Percentiles rank a stretch among this genome's conserved stretches.
Evolutionary conservation across 2,329 filamentous ascomycete species (phyloP).

Genomic region (Rutstroemia sp.): DNA sequence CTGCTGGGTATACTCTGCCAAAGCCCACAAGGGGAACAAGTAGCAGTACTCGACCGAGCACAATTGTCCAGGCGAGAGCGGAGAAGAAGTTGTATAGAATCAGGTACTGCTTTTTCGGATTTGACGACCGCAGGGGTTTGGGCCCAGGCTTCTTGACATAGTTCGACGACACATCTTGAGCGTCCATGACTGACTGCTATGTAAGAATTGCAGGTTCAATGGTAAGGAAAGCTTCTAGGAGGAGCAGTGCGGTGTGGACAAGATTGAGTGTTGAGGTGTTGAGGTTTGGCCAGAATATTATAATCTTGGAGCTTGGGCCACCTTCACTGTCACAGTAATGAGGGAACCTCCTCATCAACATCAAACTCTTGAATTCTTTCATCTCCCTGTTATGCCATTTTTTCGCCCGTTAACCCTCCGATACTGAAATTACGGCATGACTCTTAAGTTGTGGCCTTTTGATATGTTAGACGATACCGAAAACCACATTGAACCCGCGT

Average conservation of each 20-base stretch:
- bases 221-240: neutral
- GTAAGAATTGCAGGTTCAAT: neutral
- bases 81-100: slow-evolving; percentile 79
- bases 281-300: neutral
- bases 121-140: slow-evolving; percentile 30
- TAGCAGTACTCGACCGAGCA: slow-evolving; percentile 60
- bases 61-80: slow-evolving; percentile 67
- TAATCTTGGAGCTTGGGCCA: slow-evolving; percentile 7
- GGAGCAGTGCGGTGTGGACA: neutral
- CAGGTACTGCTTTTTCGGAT: slow-evolving; percentile 61
- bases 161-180: slow-evolving; percentile 7
- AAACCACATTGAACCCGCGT: no score
- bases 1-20: slow-evolving; percentile 49
- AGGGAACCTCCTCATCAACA: no score
- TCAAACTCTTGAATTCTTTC: no score
- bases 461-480: no score
- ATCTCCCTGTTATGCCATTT: no score
- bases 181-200: slow-evolving; percentile 14
- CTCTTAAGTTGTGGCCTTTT: no score
- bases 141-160: slow-evolving; percentile 15
- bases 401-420: no score
- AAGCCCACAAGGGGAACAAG: slow-evolving; percentile 49
- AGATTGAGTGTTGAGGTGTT: neutral
- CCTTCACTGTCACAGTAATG: no score
- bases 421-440: no score